phyloP scores from a whole-genome alignment of 1,139 yeast species.

The Chernovozyma aurita region DNA sequence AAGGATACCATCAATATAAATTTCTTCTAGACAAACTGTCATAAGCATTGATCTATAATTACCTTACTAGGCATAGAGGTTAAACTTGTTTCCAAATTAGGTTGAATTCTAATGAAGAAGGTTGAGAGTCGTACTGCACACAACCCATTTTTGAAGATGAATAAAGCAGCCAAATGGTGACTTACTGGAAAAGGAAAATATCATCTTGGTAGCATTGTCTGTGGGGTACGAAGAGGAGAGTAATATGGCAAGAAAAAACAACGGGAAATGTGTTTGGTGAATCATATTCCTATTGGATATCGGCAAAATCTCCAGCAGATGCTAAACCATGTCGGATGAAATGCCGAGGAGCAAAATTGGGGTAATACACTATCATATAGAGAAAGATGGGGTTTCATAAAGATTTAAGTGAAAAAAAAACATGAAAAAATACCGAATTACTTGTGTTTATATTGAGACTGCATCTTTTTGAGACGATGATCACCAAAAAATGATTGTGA shows the following conservation, averaged over 20 bases:
- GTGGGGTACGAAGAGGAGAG: neutral
- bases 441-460: too few species aligned
- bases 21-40: too few species aligned
- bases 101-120: slow-evolving; percentile 1
- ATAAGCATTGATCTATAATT: slow-evolving; percentile 5
- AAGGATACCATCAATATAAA: neutral
- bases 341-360: neutral
- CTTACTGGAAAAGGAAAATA: neutral
- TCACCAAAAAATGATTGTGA: too few species aligned
- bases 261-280: neutral
- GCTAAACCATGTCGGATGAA: neutral
- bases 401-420: too few species aligned
- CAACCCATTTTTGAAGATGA: neutral
- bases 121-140: neutral
- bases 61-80: slow-evolving; percentile 6
- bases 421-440: too few species aligned
- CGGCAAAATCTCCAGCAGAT: neutral
- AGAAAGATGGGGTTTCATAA: neutral
- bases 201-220: neutral
- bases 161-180: neutral
- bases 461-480: too few species aligned
- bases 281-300: too few species aligned
- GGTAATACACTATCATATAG: neutral
- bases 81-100: slow-evolving; percentile 10
- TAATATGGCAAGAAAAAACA: neutral